A percentile compares a stretch with the other conserved stretches of the same genome.
Evolutionary conservation across 805 yeast species (phyloP).

Genomic region (Zygoascus biomembranicola): DNA sequence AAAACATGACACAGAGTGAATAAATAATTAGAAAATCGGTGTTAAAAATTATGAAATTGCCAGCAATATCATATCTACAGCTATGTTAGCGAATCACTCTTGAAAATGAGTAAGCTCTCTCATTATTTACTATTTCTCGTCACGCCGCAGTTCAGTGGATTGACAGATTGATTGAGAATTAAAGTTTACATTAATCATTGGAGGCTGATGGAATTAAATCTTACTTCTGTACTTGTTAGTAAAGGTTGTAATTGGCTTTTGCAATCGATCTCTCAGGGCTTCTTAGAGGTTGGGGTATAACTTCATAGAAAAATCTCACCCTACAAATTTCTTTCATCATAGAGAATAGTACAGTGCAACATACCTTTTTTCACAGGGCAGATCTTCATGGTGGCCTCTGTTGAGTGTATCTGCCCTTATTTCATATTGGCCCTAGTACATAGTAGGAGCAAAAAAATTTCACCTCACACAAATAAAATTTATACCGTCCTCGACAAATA

Average conservation of each 20-base stretch:
- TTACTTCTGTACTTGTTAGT: not conserved
- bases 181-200: not conserved
- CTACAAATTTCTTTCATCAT: conserved; percentile 15
- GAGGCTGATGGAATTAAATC: not conserved
- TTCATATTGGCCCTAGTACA: not conserved
- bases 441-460: not conserved
- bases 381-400: not conserved
- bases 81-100: not conserved
- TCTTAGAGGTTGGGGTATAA: conserved; percentile 22
- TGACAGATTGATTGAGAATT: conserved; percentile 3
- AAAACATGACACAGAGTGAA: no score
- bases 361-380: not conserved
- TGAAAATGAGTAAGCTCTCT: not conserved
- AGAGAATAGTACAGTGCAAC: not conserved
- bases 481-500: no score
- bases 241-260: not conserved
- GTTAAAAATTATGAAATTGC: not conserved
- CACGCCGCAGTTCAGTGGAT: conserved; percentile 3
- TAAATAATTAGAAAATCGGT: no score
- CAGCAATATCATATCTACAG: not conserved
- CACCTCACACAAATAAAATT: not conserved
- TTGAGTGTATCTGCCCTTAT: no score
- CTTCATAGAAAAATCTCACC: conserved; percentile 13
- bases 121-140: not conserved
- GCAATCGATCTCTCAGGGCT: conserved; percentile 17